phyloP scores from a whole-genome alignment of 768 basidiomycete species.

The Boletus speciosus region DNA sequence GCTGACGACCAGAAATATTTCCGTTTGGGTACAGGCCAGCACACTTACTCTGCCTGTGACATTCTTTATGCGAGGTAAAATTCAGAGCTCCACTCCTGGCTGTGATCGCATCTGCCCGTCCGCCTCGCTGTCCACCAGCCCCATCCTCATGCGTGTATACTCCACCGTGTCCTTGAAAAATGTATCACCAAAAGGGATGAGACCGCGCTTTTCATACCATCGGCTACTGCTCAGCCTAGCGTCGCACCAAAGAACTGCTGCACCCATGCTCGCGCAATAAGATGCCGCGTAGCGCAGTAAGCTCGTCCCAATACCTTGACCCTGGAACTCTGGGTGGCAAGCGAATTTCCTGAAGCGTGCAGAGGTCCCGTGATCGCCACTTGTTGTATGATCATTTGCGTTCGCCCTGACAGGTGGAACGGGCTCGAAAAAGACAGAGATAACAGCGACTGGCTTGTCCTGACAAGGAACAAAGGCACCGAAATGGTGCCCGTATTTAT shows the following conservation, averaged over 20 bases:
- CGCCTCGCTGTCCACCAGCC: constrained; percentile 9
- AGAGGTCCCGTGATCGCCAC: constrained; percentile 6
- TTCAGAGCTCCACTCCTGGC: neutral
- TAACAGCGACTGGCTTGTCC: constrained; percentile 45
- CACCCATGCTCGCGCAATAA: constrained; percentile 40
- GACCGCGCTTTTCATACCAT: constrained; percentile 55
- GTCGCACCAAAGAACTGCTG: constrained; percentile 54
- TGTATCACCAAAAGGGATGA: constrained; percentile 44
- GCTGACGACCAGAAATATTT: neutral
- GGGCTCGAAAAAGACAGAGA: constrained; percentile 52
- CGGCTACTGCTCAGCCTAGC: constrained; percentile 41
- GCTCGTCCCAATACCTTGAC: constrained; percentile 49
- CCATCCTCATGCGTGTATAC: constrained; percentile 54
- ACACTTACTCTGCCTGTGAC: constrained; percentile 3
- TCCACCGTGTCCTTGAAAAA: constrained; percentile 55
- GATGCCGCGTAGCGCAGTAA: constrained; percentile 41
- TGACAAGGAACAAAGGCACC: constrained; percentile 47
- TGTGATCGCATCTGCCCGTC: constrained; percentile 1
- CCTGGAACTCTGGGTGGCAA: constrained; percentile 49
- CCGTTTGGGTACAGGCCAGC: neutral
- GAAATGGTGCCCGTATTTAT: constrained; percentile 48
- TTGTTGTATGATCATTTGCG: constrained; percentile 3
- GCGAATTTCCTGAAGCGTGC: constrained; percentile 63
- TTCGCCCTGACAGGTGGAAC: constrained; percentile 22
- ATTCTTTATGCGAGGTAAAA: neutral